Conservation (phyloP, 306 rosid species). For the Delonix regia region DNA sequence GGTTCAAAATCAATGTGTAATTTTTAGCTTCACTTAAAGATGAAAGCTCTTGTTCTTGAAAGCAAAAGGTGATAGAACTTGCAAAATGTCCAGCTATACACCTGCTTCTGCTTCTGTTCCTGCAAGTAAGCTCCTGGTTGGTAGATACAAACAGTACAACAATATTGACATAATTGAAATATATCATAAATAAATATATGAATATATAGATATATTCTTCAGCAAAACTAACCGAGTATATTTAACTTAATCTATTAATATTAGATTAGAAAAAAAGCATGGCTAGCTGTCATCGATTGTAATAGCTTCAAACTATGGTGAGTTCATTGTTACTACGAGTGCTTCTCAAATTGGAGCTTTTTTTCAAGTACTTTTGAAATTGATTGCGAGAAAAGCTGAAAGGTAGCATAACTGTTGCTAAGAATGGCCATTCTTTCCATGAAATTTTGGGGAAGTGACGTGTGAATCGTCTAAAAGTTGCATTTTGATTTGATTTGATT, state of each 20-base stretch:
- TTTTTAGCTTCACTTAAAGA: slow-evolving; percentile 22
- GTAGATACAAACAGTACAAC: background rate
- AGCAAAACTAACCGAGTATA: too few relatives aligned
- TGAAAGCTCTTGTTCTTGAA: slow-evolving; percentile 20
- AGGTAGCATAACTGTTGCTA: slow-evolving; percentile 1
- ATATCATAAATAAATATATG: too few relatives aligned
- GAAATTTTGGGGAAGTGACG: slow-evolving; percentile 34
- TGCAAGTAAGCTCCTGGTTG: slow-evolving; percentile 27
- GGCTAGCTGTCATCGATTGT: too few relatives aligned
- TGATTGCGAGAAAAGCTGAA: background rate
- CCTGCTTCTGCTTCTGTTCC: slow-evolving; percentile 10
- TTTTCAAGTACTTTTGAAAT: background rate
- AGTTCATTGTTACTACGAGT: background rate
- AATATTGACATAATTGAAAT: background rate
- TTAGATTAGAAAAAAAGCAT: too few relatives aligned
- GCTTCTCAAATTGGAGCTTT: background rate
- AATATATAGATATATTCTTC: too few relatives aligned
- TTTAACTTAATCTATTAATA: too few relatives aligned
- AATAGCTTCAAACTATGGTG: too few relatives aligned
- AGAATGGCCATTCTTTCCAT: slow-evolving; percentile 29
- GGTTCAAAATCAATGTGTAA: slow-evolving; percentile 12
- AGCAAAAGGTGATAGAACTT: slow-evolving; percentile 5
- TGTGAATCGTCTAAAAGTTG: slow-evolving; percentile 27
- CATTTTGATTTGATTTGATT: slow-evolving; percentile 27
- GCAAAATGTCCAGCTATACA: slow-evolving; percentile 5